Conservation (phyloP, 176 grass and related monocot species). For the Paspalum notatum region DNA sequence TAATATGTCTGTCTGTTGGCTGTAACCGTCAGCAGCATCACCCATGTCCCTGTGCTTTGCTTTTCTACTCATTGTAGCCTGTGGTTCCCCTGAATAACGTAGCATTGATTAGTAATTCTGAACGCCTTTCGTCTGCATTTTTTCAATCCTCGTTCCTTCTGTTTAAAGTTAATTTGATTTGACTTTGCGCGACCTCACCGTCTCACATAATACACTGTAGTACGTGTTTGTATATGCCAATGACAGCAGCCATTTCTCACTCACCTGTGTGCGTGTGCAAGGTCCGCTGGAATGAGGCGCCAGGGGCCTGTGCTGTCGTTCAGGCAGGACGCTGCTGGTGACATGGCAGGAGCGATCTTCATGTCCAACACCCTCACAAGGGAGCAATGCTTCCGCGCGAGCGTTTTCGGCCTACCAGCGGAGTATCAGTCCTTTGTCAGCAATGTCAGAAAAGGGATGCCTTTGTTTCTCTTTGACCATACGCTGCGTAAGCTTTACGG, state of each 20-base stretch:
- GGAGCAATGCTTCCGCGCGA: constrained; percentile 42
- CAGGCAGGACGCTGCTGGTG: not conserved
- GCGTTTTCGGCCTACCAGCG: constrained; percentile 44
- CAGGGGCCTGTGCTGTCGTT: not conserved
- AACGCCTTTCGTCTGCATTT: no score
- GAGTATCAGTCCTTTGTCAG: constrained; percentile 49
- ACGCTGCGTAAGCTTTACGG: constrained; percentile 55
- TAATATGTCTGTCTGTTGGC: no score
- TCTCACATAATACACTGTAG: no score
- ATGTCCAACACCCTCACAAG: constrained; percentile 64
- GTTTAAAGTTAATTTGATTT: no score
- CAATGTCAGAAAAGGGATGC: constrained; percentile 51
- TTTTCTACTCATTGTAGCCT: no score
- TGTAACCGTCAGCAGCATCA: no score
- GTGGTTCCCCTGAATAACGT: no score
- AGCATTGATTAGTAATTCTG: no score
- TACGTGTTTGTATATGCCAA: no score
- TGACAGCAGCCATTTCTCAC: not conserved
- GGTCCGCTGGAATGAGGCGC: constrained; percentile 39
- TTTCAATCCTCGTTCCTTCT: no score
- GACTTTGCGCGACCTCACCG: no score
- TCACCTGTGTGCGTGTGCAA: constrained; percentile 15
- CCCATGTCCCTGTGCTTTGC: no score
- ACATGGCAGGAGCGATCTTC: constrained; percentile 68
- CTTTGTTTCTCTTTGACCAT: constrained; percentile 72